These are phyloP conservation scores for Ustulina deusta DNA, from an alignment of 2,329 filamentous ascomycete genomes.

Conservation along the genomic window DNA sequence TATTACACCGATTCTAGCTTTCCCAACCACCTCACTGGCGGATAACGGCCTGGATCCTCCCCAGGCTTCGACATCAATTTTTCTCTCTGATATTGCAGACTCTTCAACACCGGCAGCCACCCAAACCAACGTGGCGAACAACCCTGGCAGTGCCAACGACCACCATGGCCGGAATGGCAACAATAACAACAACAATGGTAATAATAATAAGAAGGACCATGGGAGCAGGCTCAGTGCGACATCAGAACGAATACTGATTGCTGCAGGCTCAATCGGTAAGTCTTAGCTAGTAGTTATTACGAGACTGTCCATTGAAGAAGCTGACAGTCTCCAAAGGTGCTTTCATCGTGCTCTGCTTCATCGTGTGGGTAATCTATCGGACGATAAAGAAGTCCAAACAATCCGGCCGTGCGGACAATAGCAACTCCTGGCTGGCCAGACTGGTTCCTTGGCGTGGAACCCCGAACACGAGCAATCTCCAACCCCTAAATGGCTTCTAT, in stretches of 20 bases:
- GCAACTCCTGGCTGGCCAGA: constrained; percentile 36
- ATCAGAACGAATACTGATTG: constrained; percentile 50
- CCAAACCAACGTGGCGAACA: neutral
- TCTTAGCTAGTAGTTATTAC: neutral
- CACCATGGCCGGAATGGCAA: neutral
- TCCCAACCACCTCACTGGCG: neutral
- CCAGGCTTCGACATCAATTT: neutral
- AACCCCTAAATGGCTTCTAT: constrained; percentile 33
- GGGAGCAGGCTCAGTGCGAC: constrained; percentile 20
- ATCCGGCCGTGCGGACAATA: constrained; percentile 44
- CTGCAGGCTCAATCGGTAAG: constrained; percentile 53
- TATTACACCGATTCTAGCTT: neutral
- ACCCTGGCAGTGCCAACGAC: neutral
- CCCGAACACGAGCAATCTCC: constrained; percentile 32
- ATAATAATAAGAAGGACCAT: constrained; percentile 8
- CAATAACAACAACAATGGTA: constrained; percentile 15
- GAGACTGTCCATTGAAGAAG: constrained; percentile 4
- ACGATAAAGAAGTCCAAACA: constrained; percentile 49
- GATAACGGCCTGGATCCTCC: neutral
- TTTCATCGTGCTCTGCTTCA: constrained; percentile 59
- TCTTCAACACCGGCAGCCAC: constrained; percentile 17
- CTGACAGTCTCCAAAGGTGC: constrained; percentile 51
- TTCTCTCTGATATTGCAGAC: neutral
- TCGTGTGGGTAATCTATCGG: constrained; percentile 61
- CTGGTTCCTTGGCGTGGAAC: constrained; percentile 42